phyloP scores from a whole-genome alignment of 139 green algal species.

The Chlorokybus atmophyticus region DNA sequence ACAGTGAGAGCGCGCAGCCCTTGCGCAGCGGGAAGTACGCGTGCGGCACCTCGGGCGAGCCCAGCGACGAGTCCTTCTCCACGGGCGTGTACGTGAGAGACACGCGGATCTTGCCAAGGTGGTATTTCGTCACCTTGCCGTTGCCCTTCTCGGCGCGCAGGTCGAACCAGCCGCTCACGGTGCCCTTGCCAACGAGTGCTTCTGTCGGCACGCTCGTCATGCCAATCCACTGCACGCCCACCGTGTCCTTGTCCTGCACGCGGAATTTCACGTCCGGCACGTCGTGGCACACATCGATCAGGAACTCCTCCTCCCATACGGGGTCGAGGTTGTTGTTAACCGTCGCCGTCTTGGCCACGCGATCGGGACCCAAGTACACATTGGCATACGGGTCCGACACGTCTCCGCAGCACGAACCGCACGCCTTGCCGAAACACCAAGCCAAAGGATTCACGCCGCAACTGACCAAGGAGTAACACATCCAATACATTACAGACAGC shows the following conservation, averaged over 20 bases:
- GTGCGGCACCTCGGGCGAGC: constrained; percentile 18
- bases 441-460: too few relatives aligned
- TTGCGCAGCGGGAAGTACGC: constrained; percentile 35
- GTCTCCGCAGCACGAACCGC: too few relatives aligned
- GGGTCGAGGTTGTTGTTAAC: constrained; percentile 2
- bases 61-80: not conserved
- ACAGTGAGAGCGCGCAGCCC: constrained; percentile 38
- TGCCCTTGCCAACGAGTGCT: not conserved
- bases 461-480: too few relatives aligned
- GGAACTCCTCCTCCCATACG: not conserved
- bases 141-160: not conserved
- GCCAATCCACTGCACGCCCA: not conserved
- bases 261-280: not conserved
- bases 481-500: too few relatives aligned
- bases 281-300: not conserved
- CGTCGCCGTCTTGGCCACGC: constrained; percentile 11
- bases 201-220: not conserved
- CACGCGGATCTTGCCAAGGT: too few relatives aligned
- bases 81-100: too few relatives aligned
- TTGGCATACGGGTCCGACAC: not conserved
- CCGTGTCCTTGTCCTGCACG: not conserved
- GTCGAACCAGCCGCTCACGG: not conserved
- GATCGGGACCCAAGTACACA: constrained; percentile 12
- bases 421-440: too few relatives aligned
- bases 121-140: too few relatives aligned